These are phyloP conservation scores for Jaapia argillacea DNA, from an alignment of 768 basidiomycete genomes.

Conservation along the genomic window DNA sequence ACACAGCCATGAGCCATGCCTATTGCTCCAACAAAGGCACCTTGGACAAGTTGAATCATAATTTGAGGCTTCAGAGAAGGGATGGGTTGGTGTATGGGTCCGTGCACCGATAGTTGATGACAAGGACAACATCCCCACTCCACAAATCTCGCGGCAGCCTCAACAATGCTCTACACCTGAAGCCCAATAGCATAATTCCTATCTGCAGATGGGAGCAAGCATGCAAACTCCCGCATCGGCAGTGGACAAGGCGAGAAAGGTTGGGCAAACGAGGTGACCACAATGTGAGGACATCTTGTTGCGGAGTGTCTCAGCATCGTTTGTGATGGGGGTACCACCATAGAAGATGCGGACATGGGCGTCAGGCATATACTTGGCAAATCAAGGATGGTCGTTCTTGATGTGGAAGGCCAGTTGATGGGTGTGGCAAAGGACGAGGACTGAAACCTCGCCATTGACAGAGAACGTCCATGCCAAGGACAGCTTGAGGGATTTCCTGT, in stretches of 20 bases:
- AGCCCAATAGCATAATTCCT: neutral
- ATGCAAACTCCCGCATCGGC: conserved; percentile 26
- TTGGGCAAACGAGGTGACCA: conserved; percentile 70
- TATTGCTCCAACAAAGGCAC: conserved; percentile 87
- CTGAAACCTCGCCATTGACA: conserved; percentile 96
- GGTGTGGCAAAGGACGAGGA: conserved; percentile 97
- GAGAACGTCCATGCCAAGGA: conserved; percentile 97
- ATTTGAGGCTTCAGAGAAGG: conserved; percentile 69
- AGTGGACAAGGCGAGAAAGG: conserved; percentile 19
- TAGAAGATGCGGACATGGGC: conserved; percentile 97
- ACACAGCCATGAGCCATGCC: conserved; percentile 91
- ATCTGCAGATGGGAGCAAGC: conserved; percentile 5
- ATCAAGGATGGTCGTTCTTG: conserved; percentile 98
- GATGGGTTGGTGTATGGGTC: neutral
- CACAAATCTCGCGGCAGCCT: neutral
- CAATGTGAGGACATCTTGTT: conserved; percentile 99
- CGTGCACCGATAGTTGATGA: neutral
- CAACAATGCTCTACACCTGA: neutral
- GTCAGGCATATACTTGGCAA: conserved; percentile 99
- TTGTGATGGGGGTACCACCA: conserved; percentile 89
- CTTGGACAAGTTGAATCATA: conserved; percentile 79
- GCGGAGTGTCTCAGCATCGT: conserved; percentile 88
- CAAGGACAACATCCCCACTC: neutral
- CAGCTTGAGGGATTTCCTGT: conserved; percentile 99
- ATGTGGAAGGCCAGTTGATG: conserved; percentile 99